Evolutionary conservation across 106 monocot species (phyloP).

Genomic region (Alisma plantagoaquatica): DNA sequence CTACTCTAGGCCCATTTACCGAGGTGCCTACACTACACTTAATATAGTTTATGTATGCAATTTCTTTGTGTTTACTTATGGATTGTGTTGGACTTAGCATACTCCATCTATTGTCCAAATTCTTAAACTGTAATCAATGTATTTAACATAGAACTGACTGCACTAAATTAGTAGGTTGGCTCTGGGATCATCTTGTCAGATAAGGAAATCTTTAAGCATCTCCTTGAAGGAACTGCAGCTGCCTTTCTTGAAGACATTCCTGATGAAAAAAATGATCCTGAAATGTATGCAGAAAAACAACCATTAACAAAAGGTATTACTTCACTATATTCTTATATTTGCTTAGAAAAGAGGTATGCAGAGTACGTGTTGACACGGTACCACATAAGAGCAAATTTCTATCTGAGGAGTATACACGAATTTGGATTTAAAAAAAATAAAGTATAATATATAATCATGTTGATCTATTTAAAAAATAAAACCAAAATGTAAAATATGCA

Average conservation of each 20-base stretch:
- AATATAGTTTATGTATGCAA: neutral
- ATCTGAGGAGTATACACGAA: too few relatives aligned
- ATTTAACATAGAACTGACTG: neutral
- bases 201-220: conserved; percentile 41
- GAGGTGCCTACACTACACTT: too few relatives aligned
- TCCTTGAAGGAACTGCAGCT: conserved; percentile 54
- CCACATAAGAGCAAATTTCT: too few relatives aligned
- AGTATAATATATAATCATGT: too few relatives aligned
- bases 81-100: neutral
- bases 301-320: conserved; percentile 13
- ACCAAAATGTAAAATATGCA: too few relatives aligned
- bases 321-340: too few relatives aligned
- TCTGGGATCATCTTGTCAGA: conserved; percentile 37
- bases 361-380: too few relatives aligned
- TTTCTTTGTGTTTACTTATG: neutral
- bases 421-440: too few relatives aligned
- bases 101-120: neutral
- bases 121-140: neutral
- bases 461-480: too few relatives aligned
- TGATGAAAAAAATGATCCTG: conserved; percentile 40
- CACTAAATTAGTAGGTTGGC: conserved; percentile 30
- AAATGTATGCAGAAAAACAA: neutral
- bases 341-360: too few relatives aligned
- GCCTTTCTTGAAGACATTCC: conserved; percentile 29
- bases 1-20: too few relatives aligned